Conservation (phyloP, 2,329 filamentous ascomycete genomes). For the Lojkania enalia region DNA sequence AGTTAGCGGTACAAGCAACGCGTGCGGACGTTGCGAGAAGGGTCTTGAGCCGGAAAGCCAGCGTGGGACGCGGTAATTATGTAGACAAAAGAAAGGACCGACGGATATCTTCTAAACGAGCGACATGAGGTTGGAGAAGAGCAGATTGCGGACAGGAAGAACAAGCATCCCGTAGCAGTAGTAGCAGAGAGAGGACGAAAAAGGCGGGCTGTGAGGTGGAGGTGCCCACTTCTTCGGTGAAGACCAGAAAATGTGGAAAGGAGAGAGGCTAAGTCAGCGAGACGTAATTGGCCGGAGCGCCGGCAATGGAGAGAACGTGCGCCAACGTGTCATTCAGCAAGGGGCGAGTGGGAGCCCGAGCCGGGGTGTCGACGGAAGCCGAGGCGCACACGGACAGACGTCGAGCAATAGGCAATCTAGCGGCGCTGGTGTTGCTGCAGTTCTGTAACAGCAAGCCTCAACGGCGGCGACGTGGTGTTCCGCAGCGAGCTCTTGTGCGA, state of each 20-base stretch:
- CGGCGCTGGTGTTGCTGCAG: background rate
- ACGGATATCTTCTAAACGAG: constrained; percentile 40
- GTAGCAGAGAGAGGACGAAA: constrained; percentile 30
- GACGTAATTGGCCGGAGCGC: constrained; percentile 21
- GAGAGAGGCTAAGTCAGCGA: constrained; percentile 29
- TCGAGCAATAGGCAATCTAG: background rate
- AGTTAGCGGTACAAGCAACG: constrained; percentile 19
- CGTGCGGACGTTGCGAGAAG: constrained; percentile 21
- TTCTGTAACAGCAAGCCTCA: background rate
- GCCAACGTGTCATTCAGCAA: constrained; percentile 14
- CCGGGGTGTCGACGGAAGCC: constrained; percentile 1
- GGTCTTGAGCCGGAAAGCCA: constrained; percentile 22
- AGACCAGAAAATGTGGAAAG: constrained; percentile 15
- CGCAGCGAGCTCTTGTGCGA: background rate
- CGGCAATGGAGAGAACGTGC: constrained; percentile 3
- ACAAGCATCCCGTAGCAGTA: constrained; percentile 37
- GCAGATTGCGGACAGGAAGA: constrained; percentile 34
- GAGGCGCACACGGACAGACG: constrained; percentile 3
- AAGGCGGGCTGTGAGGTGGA: constrained; percentile 15
- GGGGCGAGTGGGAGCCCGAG: constrained; percentile 10
- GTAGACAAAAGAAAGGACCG: constrained; percentile 42
- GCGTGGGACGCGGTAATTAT: constrained; percentile 34
- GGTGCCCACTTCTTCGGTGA: constrained; percentile 5
- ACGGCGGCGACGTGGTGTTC: background rate
- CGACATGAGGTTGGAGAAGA: constrained; percentile 38